Evolutionary conservation across 345 rosid species (phyloP), one percentile per base, ranked within the genome.

Genomic region (Trapa incisa): DNA sequence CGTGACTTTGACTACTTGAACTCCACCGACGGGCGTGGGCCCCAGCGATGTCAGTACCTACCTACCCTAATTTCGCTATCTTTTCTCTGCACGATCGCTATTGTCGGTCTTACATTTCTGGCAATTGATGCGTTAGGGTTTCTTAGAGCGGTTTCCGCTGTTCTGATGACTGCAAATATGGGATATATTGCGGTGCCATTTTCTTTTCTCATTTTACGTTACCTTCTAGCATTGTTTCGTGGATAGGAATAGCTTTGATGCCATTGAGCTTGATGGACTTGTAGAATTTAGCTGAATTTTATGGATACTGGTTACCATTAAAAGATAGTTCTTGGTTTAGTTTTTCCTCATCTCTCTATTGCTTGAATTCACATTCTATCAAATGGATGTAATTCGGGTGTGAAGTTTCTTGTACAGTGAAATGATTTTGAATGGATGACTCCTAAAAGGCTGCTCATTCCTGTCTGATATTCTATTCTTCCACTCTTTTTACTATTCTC

Each of bases 1-100:
- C 96, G 96, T 3, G 89, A 85, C 70, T 94, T 86, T 50, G 97
- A 94, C 3, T 91, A 96, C 22, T 89, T 94, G 1, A 88, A 89
- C 74, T 69, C 96, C 42, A 89, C 82, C 45, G 93, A 87, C 52
- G 96, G 97, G 15, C 89, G 85, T 2, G 99, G 96, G 38, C 88
- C 99, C 11, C 96, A 84, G 65, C 82, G 97, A 83, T 94, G 99
- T 94, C 14, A 83, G 85, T 77, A 64, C 67, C 52, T 66, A 33
- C 7, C n/a, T 58, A 61, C 54, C 63, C 61, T 47, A 48, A 65
- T n/a, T 42, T 65, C 67, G 14, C 13, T 42, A 1, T 41, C 47
- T 42, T 32, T 35, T 8, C 38, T 35, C 63, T 33, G 33, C 35
- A 4, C 12, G 5, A 35, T n/a, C 3, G 17, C 35, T 54, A 35